Conservation (phyloP, 1,139 yeast genomes). For the Yamadazyma sp. region DNA sequence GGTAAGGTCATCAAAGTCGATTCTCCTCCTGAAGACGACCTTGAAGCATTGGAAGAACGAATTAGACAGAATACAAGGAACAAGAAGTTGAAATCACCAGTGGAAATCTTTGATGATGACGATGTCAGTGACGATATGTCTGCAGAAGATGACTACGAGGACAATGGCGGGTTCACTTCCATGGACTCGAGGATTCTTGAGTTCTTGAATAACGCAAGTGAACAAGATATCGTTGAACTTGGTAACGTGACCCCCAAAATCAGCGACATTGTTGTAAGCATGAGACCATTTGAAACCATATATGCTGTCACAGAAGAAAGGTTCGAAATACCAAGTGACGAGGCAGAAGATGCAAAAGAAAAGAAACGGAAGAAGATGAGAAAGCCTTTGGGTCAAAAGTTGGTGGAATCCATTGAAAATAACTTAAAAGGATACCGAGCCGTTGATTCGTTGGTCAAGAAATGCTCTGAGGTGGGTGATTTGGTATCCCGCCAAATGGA, state of each 20-base stretch:
- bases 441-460: constrained; percentile 82
- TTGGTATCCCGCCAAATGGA: constrained; percentile 70
- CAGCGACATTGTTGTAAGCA: constrained; percentile 59
- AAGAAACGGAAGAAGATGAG: constrained; percentile 38
- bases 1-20: constrained; percentile 11
- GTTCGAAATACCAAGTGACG: constrained; percentile 23
- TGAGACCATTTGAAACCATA: constrained; percentile 68
- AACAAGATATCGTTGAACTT: constrained; percentile 76
- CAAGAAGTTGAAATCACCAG: constrained; percentile 16
- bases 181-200: constrained; percentile 67
- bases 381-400: constrained; percentile 71
- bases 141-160: constrained; percentile 38
- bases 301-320: constrained; percentile 57
- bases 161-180: constrained; percentile 43
- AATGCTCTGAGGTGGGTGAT: constrained; percentile 78
- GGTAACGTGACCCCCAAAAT: constrained; percentile 68
- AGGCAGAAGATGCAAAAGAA: constrained; percentile 21
- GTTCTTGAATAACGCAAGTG: constrained; percentile 76
- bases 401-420: constrained; percentile 67
- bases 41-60: constrained; percentile 40
- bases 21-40: constrained; percentile 22
- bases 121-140: constrained; percentile 39
- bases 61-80: constrained; percentile 32
- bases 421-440: constrained; percentile 89
- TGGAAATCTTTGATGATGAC: constrained; percentile 34